Conservation (phyloP, 768 basidiomycete species). For the Agrocybe pediades region DNA sequence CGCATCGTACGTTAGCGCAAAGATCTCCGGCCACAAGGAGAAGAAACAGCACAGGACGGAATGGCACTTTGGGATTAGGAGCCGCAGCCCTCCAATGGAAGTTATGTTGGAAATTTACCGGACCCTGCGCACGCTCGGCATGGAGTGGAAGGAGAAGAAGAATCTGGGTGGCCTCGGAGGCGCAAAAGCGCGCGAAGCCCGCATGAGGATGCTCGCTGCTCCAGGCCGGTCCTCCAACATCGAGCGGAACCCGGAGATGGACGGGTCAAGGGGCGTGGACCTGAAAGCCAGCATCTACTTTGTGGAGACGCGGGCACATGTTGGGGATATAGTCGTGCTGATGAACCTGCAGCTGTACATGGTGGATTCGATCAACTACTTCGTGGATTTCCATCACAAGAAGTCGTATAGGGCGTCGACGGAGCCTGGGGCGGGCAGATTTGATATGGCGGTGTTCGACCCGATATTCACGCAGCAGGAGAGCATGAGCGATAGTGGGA, state of each 20-base stretch:
- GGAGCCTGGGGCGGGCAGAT: constrained; percentile 68
- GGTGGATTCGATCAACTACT: constrained; percentile 94
- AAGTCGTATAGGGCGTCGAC: constrained; percentile 83
- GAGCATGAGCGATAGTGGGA: constrained; percentile 49
- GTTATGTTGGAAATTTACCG: constrained; percentile 99
- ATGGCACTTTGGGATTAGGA: constrained; percentile 99
- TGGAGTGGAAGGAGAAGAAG: constrained; percentile 97
- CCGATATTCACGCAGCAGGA: constrained; percentile 45
- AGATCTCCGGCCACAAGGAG: constrained; percentile 45
- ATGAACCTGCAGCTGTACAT: constrained; percentile 98
- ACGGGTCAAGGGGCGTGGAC: constrained; percentile 62
- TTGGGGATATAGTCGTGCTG: constrained; percentile 91
- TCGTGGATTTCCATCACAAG: constrained; percentile 98
- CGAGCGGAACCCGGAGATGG: constrained; percentile 63
- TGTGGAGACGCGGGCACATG: constrained; percentile 89
- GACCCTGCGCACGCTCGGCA: constrained; percentile 84
- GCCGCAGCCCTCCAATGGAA: constrained; percentile 95
- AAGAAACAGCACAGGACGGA: constrained; percentile 80
- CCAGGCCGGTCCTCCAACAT: constrained; percentile 38
- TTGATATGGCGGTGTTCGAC: constrained; percentile 64
- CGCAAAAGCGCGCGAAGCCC: constrained; percentile 7
- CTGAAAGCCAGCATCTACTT: constrained; percentile 81
- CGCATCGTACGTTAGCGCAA: constrained; percentile 64
- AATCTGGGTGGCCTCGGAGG: constrained; percentile 69
- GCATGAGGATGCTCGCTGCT: constrained; percentile 14